Conservation (phyloP, 2,329 filamentous ascomycete genomes). For the Dothideomycetes sp. region DNA sequence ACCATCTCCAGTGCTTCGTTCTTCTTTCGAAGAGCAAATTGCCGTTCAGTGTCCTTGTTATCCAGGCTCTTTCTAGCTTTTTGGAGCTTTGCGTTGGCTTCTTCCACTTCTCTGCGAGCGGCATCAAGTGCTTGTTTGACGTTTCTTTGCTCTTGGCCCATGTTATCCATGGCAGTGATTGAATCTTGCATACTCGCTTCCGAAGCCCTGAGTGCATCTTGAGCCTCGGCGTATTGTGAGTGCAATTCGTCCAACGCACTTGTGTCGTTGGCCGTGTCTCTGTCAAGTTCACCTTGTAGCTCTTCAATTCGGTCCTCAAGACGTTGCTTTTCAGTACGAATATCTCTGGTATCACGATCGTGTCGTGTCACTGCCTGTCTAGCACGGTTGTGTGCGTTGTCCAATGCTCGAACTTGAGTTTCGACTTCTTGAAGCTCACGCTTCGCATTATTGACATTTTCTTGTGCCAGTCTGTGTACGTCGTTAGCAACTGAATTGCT, state of each 20-base stretch:
- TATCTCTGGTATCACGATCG: constrained; percentile 34
- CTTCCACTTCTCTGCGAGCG: constrained; percentile 22
- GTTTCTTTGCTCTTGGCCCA: constrained; percentile 28
- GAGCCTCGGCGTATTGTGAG: constrained; percentile 46
- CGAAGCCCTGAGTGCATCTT: constrained; percentile 37
- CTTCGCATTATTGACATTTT: constrained; percentile 25
- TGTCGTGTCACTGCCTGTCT: constrained; percentile 43
- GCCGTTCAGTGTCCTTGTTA: constrained; percentile 25
- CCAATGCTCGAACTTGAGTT: constrained; percentile 38
- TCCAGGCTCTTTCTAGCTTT: constrained; percentile 26
- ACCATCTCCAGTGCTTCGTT: constrained; percentile 32
- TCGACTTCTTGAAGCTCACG: constrained; percentile 46
- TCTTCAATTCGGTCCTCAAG: constrained; percentile 55
- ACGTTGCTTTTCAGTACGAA: constrained; percentile 49
- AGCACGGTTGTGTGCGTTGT: constrained; percentile 42
- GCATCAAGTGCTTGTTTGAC: constrained; percentile 27
- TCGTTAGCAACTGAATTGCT: background rate
- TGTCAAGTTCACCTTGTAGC: constrained; percentile 56
- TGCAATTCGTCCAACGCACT: constrained; percentile 39
- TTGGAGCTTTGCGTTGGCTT: constrained; percentile 18
- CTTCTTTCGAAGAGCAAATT: constrained; percentile 32
- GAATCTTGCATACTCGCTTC: constrained; percentile 42
- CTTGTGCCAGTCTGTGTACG: constrained; percentile 31
- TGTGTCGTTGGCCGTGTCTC: constrained; percentile 42
- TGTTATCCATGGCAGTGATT: constrained; percentile 33